Percentiles rank a stretch among this genome's conserved stretches.
phyloP scores from a whole-genome alignment of 176 grass and related monocot species.

The Triticum turgidum region DNA sequence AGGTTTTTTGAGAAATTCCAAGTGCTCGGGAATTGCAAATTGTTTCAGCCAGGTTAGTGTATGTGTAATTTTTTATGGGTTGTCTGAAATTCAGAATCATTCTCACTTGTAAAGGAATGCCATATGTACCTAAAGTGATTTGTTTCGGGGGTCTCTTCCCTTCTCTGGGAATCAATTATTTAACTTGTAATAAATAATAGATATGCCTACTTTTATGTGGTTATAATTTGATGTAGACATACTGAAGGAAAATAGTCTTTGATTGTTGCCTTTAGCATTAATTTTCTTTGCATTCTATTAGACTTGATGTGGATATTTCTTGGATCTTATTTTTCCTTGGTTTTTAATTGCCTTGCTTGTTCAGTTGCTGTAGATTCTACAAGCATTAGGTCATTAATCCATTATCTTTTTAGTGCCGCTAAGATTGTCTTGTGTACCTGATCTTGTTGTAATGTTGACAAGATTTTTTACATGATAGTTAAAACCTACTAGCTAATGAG shows the following conservation, averaged over 20 bases:
- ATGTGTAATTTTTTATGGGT: no score
- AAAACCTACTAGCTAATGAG: background rate
- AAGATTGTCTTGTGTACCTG: background rate
- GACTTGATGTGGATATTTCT: background rate
- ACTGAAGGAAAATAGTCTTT: background rate
- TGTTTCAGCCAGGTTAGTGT: no score
- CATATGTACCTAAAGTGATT: no score
- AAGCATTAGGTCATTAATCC: background rate
- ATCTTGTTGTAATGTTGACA: background rate
- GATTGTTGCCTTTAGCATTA: background rate
- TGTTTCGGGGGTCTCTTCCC: no score
- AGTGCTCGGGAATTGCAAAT: no score
- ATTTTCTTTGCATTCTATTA: slow-evolving; percentile 6
- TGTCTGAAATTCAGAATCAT: no score
- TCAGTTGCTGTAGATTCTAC: background rate
- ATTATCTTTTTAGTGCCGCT: background rate
- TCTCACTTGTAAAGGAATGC: no score
- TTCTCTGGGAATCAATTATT: no score
- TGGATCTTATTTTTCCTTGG: background rate
- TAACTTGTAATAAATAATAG: background rate
- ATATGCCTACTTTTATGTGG: slow-evolving; percentile 12
- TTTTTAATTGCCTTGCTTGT: background rate
- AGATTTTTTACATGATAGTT: background rate
- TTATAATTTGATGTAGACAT: background rate
- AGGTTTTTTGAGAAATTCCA: no score